Percentiles rank a stretch among this genome's conserved stretches.
Conservation (phyloP, 2,329 filamentous ascomycete genomes). For the Sporothrix inflata region DNA sequence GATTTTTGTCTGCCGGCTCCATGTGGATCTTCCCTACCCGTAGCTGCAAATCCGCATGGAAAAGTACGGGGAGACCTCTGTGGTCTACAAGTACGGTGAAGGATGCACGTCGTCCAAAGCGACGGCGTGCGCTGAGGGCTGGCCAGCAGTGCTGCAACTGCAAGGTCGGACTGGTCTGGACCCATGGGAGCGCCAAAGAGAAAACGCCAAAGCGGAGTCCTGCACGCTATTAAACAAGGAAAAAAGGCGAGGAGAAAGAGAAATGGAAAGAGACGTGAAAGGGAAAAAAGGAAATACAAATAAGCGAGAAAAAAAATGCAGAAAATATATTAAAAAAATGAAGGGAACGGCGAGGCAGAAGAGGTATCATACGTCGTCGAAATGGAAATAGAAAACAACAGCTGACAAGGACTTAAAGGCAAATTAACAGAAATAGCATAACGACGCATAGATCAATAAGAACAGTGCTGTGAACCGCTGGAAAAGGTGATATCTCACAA, state of each 20-base stretch:
- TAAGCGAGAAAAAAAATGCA: background rate
- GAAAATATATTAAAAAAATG: constrained; percentile 9
- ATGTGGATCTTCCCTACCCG: constrained; percentile 8
- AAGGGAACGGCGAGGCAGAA: background rate
- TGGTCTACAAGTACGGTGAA: background rate
- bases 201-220: constrained; percentile 5
- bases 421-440: background rate
- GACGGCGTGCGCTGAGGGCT: constrained; percentile 17
- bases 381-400: too few relatives aligned
- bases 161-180: constrained; percentile 2
- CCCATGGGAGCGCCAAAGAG: background rate
- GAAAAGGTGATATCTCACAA: too few relatives aligned
- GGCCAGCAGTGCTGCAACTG: background rate
- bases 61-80: background rate
- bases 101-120: background rate
- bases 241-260: background rate
- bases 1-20: background rate
- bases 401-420: background rate
- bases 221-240: background rate
- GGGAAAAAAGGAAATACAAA: background rate
- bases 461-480: too few relatives aligned
- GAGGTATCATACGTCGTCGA: too few relatives aligned
- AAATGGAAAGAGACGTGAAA: background rate
- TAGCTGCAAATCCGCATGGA: constrained; percentile 20
- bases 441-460: background rate